phyloP scores from a whole-genome alignment of 495 filamentous ascomycete genomes.

The Cladorrhinum samala region DNA sequence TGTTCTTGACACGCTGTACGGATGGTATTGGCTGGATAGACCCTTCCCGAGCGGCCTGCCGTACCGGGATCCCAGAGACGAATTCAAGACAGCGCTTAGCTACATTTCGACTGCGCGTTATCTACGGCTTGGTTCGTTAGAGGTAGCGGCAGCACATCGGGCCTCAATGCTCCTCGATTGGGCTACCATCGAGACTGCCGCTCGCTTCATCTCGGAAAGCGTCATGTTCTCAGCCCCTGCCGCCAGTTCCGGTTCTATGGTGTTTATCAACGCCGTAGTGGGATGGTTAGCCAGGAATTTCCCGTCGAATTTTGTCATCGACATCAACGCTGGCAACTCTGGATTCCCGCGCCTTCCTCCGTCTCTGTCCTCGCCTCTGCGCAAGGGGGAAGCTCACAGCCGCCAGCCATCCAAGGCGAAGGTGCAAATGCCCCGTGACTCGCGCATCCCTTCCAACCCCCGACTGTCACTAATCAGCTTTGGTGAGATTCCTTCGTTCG shows the following conservation, averaged over 20 bases:
- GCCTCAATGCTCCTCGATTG: constrained; percentile 43
- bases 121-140: constrained; percentile 39
- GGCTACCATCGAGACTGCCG: constrained; percentile 47
- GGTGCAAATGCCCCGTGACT: constrained; percentile 19
- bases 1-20: constrained; percentile 45
- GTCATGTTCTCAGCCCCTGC: constrained; percentile 17
- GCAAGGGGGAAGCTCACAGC: constrained; percentile 18
- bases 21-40: constrained; percentile 23
- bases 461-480: constrained; percentile 58
- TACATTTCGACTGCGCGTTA: constrained; percentile 49
- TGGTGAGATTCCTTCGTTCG: constrained; percentile 51
- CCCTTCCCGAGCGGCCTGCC: constrained; percentile 15
- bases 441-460: constrained; percentile 34
- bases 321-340: constrained; percentile 33
- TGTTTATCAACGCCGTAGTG: constrained; percentile 33
- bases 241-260: constrained; percentile 10
- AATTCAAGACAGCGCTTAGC: constrained; percentile 43
- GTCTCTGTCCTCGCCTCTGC: constrained; percentile 12
- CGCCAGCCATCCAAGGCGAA: constrained; percentile 18
- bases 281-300: constrained; percentile 43
- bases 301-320: constrained; percentile 44
- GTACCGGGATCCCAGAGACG: constrained; percentile 28
- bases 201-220: constrained; percentile 31
- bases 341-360: constrained; percentile 30
- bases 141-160: constrained; percentile 39